These are phyloP conservation scores for Firmiana major DNA, from an alignment of 345 rosid species.

Conservation along the genomic window DNA sequence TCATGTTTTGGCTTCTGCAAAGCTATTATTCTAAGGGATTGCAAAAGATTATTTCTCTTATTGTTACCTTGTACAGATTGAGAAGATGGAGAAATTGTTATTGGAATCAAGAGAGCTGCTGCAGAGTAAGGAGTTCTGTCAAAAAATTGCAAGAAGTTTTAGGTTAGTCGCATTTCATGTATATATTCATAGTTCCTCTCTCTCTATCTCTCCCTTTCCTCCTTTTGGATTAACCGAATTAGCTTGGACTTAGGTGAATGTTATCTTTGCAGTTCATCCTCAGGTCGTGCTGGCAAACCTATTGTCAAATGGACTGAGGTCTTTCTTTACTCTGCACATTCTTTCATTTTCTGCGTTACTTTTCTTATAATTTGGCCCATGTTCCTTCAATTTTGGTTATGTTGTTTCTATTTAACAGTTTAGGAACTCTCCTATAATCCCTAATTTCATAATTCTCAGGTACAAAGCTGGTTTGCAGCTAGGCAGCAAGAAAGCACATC, in stretches of 20 bases:
- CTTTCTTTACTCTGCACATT: constrained; percentile 8
- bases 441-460: constrained; percentile 23
- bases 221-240: background rate
- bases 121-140: constrained; percentile 42
- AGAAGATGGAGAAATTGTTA: constrained; percentile 54
- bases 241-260: background rate
- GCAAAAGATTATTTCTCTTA: background rate
- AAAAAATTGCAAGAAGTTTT: constrained; percentile 54
- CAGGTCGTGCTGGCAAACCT: constrained; percentile 76
- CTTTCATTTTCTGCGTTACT: background rate
- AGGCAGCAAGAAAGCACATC: constrained; percentile 26
- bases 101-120: constrained; percentile 29
- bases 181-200: background rate
- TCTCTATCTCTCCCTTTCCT: background rate
- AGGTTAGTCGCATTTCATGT: constrained; percentile 34
- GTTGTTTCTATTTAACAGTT: background rate
- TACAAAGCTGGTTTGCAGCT: constrained; percentile 44
- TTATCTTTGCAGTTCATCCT: constrained; percentile 45
- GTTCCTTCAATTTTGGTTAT: background rate
- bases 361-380: background rate
- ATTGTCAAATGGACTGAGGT: constrained; percentile 61
- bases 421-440: background rate
- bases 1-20: background rate
- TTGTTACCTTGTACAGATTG: constrained; percentile 27
- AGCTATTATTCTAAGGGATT: constrained; percentile 1